phyloP scores from a whole-genome alignment of 1,284 basidiomycete genomes.

The Grifola frondosa region DNA sequence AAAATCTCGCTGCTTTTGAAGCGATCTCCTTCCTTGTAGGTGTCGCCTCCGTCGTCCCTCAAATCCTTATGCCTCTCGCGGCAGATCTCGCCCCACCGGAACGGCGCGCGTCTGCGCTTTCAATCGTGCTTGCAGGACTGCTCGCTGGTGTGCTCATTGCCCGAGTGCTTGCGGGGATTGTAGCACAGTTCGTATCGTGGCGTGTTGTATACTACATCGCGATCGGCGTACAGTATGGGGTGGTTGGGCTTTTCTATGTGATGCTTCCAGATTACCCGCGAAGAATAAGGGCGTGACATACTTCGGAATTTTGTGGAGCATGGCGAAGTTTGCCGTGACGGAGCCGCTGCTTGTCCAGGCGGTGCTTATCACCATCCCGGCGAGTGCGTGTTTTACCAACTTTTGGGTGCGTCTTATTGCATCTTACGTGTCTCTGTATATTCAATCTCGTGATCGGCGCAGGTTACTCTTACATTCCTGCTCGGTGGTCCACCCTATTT shows the following conservation, averaged over 20 bases:
- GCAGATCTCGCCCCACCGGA: constrained; percentile 53
- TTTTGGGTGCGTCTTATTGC: constrained; percentile 38
- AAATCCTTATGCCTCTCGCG: constrained; percentile 50
- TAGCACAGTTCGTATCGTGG: constrained; percentile 47
- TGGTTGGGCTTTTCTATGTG: constrained; percentile 40
- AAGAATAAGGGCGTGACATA: constrained; percentile 44
- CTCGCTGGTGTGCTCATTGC: constrained; percentile 50
- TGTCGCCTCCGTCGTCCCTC: constrained; percentile 41
- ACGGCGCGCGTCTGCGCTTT: constrained; percentile 47
- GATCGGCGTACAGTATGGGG: constrained; percentile 39
- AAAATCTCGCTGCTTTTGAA: constrained; percentile 42
- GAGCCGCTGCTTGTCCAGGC: constrained; percentile 53
- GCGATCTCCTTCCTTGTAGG: constrained; percentile 48
- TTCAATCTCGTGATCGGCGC: constrained; percentile 9
- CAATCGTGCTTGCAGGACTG: constrained; percentile 50
- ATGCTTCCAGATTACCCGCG: constrained; percentile 50
- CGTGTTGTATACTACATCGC: constrained; percentile 49
- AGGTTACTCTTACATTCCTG: constrained; percentile 55
- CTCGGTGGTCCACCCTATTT: constrained; percentile 48
- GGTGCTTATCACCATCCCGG: constrained; percentile 41
- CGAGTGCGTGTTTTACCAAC: constrained; percentile 40
- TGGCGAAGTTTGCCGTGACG: constrained; percentile 46
- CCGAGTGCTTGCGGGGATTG: constrained; percentile 47
- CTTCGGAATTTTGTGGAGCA: constrained; percentile 43
- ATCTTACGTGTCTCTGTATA: not conserved